A percentile compares a stretch with the other conserved stretches of the same genome.
These are phyloP conservation scores for Phialophora chinensis DNA, from an alignment of 2,329 filamentous ascomycete species.

Conservation along the genomic window DNA sequence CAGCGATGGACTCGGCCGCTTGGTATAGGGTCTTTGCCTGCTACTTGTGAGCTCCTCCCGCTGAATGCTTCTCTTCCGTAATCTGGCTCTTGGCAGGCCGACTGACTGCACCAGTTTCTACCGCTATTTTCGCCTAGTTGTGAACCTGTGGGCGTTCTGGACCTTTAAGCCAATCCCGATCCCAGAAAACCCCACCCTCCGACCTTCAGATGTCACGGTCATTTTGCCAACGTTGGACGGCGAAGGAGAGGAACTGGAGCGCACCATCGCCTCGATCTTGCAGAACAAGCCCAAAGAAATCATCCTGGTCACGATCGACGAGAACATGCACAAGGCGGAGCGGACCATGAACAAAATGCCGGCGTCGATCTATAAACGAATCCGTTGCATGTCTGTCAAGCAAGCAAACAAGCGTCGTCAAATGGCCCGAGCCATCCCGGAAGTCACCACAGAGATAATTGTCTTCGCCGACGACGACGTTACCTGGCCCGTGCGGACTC, in stretches of 20 bases:
- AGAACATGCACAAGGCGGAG: constrained; percentile 73
- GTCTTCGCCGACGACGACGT: constrained; percentile 97
- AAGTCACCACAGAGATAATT: constrained; percentile 81
- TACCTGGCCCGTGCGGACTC: constrained; percentile 82
- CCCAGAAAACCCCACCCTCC: constrained; percentile 78
- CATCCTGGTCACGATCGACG: constrained; percentile 84
- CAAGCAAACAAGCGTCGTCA: constrained; percentile 96
- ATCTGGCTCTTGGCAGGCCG: constrained; percentile 19
- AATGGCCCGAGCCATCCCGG: constrained; percentile 86
- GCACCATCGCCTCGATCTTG: constrained; percentile 70
- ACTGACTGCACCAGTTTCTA: constrained; percentile 67
- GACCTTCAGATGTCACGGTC: constrained; percentile 84
- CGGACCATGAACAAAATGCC: constrained; percentile 63
- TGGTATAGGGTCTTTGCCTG: constrained; percentile 45
- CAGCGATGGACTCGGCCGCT: constrained; percentile 24
- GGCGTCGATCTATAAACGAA: constrained; percentile 41
- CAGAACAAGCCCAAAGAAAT: constrained; percentile 67
- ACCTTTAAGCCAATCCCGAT: constrained; percentile 83
- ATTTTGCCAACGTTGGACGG: constrained; percentile 93
- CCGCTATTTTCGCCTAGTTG: constrained; percentile 82
- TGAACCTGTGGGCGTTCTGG: constrained; percentile 87
- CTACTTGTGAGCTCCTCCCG: constrained; percentile 48
- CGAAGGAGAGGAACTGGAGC: constrained; percentile 79
- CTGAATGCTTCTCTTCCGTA: background rate
- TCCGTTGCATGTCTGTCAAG: constrained; percentile 60